Base-by-base conservation (phyloP, 768 basidiomycete species). In the Kwoniella sp. region DNA sequence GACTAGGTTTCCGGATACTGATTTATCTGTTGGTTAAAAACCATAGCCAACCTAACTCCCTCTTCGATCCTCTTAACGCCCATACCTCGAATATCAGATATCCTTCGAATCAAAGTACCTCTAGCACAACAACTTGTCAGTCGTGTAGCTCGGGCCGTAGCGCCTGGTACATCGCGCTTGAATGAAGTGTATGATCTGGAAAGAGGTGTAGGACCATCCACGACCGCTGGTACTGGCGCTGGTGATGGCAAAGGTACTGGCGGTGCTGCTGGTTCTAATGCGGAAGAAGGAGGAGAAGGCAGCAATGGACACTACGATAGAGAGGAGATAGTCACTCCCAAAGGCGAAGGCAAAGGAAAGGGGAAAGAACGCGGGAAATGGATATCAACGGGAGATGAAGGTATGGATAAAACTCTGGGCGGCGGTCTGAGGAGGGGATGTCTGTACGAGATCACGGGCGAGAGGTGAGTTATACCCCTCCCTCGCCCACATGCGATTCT, bases 401-500 rank as follows among this genome's bases (percentile, higher is more conserved):
- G 81, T 21, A 82, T 97, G 17, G 92, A 97, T 76, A 59, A 78
- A 26, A 81, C 85, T 5, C 82, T 97, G 0, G 89, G 89, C 7
- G 92, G 92, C 13, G 93, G 93, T 2, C 83, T 96, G 22, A 81
- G 84, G 58, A 86, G 88, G 1, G 88, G 91, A 1, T 88, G 88
- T 85, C 67, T 97, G 2, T 94, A 91, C 86, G 93, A 97, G 70
- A 81, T 95, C 44, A 87, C 84, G 13, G 93, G 93, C 26, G 91
- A 95, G 83, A 91, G 91, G 93, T 92, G 78, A 65, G 81, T 74
- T 22, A 7, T 37, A 54, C 12, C 36, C 15, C 7, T 22, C 22
- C 44, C 22, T 17, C n/a, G n/a, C 25, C 10, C 21, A 2, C 8
- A 56, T 13, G 26, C 53, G 24, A 52, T 13, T 24, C 53, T 3